Evolutionary conservation across 2,329 filamentous ascomycete genomes (phyloP).

Genomic region (Cercospora janseana): DNA sequence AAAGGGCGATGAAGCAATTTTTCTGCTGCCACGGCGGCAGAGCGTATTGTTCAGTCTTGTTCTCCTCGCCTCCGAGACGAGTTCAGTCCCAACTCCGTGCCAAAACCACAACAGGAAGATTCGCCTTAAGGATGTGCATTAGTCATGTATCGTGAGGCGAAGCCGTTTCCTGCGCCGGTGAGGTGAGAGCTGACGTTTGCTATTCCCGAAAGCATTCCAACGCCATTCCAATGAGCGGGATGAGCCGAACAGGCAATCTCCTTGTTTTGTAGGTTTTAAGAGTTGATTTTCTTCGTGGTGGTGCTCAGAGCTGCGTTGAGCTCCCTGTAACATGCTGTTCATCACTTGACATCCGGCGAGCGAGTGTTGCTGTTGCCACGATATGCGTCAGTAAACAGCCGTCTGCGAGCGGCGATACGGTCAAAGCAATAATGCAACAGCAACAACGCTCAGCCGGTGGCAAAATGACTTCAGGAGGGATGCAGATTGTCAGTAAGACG

Average conservation of each 20-base stretch:
- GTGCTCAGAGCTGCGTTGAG: conserved; percentile 33
- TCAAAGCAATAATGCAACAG: conserved; percentile 2
- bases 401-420: neutral
- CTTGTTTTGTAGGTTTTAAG: conserved; percentile 21
- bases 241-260: conserved; percentile 25
- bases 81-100: conserved; percentile 8
- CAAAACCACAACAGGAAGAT: neutral
- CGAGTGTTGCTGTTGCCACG: conserved; percentile 26
- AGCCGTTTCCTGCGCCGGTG: conserved; percentile 26
- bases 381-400: conserved; percentile 3
- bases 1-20: neutral
- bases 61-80: conserved; percentile 13
- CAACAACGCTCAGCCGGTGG: conserved; percentile 7
- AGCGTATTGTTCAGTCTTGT: conserved; percentile 17
- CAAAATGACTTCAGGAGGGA: neutral
- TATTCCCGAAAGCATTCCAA: conserved; percentile 14
- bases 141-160: conserved; percentile 16
- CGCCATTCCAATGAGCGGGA: conserved; percentile 26
- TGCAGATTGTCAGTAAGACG: conserved; percentile 12
- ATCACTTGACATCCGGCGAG: conserved; percentile 31
- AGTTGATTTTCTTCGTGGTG: conserved; percentile 25
- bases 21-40: conserved; percentile 9
- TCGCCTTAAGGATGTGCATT: conserved; percentile 17
- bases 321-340: conserved; percentile 3
- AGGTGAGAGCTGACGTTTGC: conserved; percentile 26